Conservation (phyloP, 2,329 filamentous ascomycete genomes). For the Sporothrix euskadiensis region DNA sequence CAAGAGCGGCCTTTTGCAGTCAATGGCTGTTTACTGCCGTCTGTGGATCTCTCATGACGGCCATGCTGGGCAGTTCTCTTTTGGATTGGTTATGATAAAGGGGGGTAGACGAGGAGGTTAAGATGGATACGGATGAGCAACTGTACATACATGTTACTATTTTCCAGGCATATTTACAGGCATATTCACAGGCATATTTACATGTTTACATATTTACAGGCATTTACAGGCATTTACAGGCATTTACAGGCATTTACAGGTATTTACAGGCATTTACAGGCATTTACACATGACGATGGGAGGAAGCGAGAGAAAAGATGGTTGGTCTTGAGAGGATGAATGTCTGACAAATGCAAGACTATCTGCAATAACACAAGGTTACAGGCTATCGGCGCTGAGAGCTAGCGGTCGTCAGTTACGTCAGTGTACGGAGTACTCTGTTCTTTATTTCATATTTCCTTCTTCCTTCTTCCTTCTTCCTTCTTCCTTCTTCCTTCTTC, state of each 20-base stretch:
- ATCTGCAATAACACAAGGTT: neutral
- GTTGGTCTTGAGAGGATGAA: neutral
- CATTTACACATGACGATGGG: neutral
- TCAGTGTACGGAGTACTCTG: neutral
- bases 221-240: neutral
- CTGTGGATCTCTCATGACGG: neutral
- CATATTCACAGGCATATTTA: no score
- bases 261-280: neutral
- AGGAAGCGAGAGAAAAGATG: neutral
- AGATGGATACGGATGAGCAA: neutral
- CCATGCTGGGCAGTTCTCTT: neutral
- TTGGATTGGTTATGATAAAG: conserved; percentile 10
- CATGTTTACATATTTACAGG: no score
- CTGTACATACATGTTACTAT: neutral
- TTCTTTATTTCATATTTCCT: neutral
- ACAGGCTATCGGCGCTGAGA: neutral
- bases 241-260: neutral
- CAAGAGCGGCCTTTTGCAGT: neutral
- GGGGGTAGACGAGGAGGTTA: neutral
- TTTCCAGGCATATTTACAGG: neutral
- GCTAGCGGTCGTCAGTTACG: neutral
- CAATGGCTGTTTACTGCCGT: neutral
- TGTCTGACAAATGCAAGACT: neutral
- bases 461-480: neutral
- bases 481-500: neutral